Conservation (phyloP, 1,284 basidiomycete species). For the Anthracocystis walkeri region DNA sequence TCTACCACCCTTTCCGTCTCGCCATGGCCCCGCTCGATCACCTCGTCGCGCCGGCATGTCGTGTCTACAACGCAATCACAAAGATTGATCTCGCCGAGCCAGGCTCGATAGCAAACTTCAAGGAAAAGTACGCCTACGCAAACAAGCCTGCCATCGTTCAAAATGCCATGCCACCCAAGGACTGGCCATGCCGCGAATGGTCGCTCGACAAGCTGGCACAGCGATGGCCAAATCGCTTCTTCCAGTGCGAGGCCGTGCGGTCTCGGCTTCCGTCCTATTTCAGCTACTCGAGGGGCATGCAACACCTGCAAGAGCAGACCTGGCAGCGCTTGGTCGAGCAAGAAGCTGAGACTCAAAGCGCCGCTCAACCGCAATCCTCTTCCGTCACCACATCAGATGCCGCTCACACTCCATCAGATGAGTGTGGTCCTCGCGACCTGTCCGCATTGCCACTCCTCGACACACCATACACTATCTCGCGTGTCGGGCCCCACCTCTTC, state of each 20-base stretch:
- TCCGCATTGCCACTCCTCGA: conserved; percentile 21
- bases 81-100: conserved; percentile 45
- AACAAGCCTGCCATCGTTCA: conserved; percentile 57
- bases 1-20: conserved; percentile 61
- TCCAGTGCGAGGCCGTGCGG: conserved; percentile 64
- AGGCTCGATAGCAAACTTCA: conserved; percentile 36
- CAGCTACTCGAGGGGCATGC: conserved; percentile 56
- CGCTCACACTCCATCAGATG: conserved; percentile 21
- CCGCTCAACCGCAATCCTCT: not conserved
- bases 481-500: conserved; percentile 22
- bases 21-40: conserved; percentile 54
- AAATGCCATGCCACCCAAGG: conserved; percentile 52
- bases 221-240: conserved; percentile 50
- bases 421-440: conserved; percentile 28
- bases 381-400: conserved; percentile 5
- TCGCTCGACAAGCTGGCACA: conserved; percentile 49
- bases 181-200: conserved; percentile 61
- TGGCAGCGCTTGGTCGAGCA: conserved; percentile 34
- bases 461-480: conserved; percentile 22
- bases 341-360: conserved; percentile 9
- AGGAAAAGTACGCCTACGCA: conserved; percentile 32
- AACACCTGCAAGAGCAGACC: conserved; percentile 45
- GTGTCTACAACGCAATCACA: conserved; percentile 43
- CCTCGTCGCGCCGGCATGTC: conserved; percentile 37
- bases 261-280: conserved; percentile 49